These are phyloP conservation scores for Fusarium foetens DNA, from an alignment of 2,329 filamentous ascomycete genomes.

Conservation along the genomic window DNA sequence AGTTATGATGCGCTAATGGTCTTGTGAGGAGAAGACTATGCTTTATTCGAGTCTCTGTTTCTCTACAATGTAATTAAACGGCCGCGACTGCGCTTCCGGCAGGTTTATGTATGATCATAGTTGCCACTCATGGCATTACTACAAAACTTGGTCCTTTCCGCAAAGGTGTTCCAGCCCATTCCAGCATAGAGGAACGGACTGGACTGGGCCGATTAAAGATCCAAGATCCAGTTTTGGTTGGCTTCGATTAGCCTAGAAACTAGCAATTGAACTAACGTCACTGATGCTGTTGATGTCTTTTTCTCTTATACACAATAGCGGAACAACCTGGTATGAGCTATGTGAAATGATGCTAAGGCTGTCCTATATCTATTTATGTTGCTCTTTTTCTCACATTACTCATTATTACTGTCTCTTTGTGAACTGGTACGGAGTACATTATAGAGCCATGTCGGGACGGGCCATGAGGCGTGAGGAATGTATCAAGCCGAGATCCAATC, in stretches of 20 bases:
- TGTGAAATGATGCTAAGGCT: rapidly evolving
- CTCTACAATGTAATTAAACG: not conserved
- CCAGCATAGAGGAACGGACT: not conserved
- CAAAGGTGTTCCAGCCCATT: not conserved
- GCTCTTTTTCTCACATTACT: rapidly evolving
- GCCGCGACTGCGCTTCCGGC: too few species aligned
- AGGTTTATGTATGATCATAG: not conserved
- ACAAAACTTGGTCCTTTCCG: rapidly evolving
- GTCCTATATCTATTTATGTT: not conserved
- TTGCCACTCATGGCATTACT: not conserved
- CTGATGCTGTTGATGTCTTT: rapidly evolving
- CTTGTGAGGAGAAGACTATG: rapidly evolving
- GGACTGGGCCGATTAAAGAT: not conserved
- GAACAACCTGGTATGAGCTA: rapidly evolving
- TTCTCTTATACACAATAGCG: not conserved
- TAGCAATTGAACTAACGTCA: rapidly evolving
- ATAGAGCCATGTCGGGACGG: too few species aligned
- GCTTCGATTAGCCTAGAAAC: not conserved
- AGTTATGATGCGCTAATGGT: not conserved
- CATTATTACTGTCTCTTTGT: rapidly evolving
- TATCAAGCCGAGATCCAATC: not conserved
- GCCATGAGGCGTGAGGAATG: not conserved
- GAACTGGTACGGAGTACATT: rapidly evolving
- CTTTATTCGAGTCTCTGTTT: not conserved
- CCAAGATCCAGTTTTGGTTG: not conserved